Evolutionary conservation across 2,329 filamentous ascomycete species (phyloP).

Genomic region (Botrytis aclada): DNA sequence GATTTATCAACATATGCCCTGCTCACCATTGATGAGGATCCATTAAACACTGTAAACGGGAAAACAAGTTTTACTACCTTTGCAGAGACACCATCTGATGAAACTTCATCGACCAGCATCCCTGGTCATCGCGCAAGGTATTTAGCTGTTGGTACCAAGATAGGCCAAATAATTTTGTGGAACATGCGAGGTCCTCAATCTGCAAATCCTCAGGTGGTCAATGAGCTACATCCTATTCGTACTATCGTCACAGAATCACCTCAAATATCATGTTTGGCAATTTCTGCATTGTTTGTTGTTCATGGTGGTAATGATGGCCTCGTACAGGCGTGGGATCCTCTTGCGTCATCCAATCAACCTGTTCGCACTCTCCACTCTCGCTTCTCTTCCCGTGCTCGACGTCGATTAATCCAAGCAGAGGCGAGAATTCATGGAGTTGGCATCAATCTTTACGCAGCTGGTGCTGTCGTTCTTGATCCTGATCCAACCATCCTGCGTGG

Average conservation of each 20-base stretch:
- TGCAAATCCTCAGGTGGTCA: constrained; percentile 51
- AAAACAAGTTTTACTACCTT: constrained; percentile 35
- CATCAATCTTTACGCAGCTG: constrained; percentile 75
- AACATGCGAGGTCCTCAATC: constrained; percentile 69
- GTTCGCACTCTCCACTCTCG: constrained; percentile 84
- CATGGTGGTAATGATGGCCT: constrained; percentile 93
- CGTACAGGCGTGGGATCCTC: constrained; percentile 94
- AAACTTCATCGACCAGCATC: constrained; percentile 53
- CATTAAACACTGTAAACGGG: constrained; percentile 59
- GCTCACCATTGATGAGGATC: constrained; percentile 74
- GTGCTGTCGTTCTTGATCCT: constrained; percentile 81
- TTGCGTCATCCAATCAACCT: constrained; percentile 74
- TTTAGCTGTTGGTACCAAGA: constrained; percentile 75
- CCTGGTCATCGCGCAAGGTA: constrained; percentile 83
- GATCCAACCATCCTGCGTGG: constrained; percentile 83
- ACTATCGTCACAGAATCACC: constrained; percentile 89
- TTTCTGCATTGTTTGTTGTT: constrained; percentile 83
- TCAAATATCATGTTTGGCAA: constrained; percentile 74
- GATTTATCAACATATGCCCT: constrained; percentile 73
- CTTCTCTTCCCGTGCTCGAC: constrained; percentile 77
- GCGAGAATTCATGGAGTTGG: constrained; percentile 65
- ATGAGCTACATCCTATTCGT: constrained; percentile 67
- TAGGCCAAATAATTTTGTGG: constrained; percentile 78
- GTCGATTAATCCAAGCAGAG: constrained; percentile 66
- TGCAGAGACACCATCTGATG: constrained; percentile 31